Percentiles rank a stretch among this genome's conserved stretches.
Evolutionary conservation across 1,284 basidiomycete species (phyloP).

Genomic region (Golubevia pallescens): DNA sequence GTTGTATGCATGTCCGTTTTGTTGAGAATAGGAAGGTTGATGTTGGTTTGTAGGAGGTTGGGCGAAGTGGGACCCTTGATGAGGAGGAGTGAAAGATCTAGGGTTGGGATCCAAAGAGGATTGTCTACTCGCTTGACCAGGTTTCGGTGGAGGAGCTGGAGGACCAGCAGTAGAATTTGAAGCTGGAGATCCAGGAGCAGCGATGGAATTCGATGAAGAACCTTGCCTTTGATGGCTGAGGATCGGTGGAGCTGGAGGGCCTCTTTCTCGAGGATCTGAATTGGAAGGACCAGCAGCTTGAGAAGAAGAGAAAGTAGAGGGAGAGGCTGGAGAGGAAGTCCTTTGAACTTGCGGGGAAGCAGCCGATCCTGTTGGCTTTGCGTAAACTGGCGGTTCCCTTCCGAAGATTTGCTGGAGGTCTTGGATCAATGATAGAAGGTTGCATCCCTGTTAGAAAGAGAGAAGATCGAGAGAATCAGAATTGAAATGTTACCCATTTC

Average conservation of each 20-base stretch:
- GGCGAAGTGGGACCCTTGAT: no score
- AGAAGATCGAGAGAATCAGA: no score
- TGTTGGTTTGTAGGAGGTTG: neutral
- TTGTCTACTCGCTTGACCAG: no score
- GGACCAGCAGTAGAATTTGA: neutral
- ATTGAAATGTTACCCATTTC: no score
- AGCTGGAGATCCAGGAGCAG: neutral
- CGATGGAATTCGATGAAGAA: neutral
- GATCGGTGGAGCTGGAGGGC: no score
- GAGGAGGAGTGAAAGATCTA: no score
- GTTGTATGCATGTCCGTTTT: constrained; percentile 10
- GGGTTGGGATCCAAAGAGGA: no score
- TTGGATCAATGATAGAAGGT: constrained; percentile 73
- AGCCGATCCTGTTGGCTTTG: constrained; percentile 71
- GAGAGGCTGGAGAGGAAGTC: neutral
- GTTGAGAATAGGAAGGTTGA: constrained; percentile 21
- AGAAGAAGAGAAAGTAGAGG: neutral
- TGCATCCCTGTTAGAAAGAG: constrained; percentile 72
- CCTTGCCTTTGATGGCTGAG: neutral
- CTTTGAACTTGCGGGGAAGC: neutral
- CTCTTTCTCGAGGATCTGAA: no score
- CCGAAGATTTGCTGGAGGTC: constrained; percentile 82
- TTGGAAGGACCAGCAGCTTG: no score
- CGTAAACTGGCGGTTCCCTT: constrained; percentile 84
- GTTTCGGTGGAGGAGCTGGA: neutral